These are phyloP conservation scores for Hyaloscypha finlandica DNA, from an alignment of 495 filamentous ascomycete genomes.

Conservation along the genomic window DNA sequence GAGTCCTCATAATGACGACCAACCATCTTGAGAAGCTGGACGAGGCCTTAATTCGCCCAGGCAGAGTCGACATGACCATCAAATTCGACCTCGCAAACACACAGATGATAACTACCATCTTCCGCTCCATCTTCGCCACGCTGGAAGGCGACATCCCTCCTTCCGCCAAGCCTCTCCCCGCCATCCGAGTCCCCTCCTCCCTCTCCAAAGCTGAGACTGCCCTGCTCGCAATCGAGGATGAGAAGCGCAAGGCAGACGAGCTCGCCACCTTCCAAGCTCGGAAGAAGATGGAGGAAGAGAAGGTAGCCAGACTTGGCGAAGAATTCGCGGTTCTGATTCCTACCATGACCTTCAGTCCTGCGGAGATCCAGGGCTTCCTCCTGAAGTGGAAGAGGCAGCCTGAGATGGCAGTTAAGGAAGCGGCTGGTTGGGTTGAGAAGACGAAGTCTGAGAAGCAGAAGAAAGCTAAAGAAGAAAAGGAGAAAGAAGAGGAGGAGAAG, in stretches of 20 bases:
- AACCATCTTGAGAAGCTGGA: conserved; percentile 79
- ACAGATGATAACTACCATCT: conserved; percentile 34
- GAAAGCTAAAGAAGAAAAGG: conserved; percentile 49
- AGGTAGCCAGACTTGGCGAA: conserved; percentile 43
- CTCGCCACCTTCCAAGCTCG: conserved; percentile 37
- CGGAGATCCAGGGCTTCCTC: conserved; percentile 77
- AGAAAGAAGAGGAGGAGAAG: conserved; percentile 43
- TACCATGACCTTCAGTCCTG: conserved; percentile 64
- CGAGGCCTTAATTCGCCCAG: conserved; percentile 72
- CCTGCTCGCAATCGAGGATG: conserved; percentile 4
- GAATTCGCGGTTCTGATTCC: conserved; percentile 66
- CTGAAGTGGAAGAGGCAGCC: conserved; percentile 68
- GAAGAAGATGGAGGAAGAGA: conserved; percentile 38
- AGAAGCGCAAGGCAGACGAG: conserved; percentile 24
- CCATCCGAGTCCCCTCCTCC: neutral
- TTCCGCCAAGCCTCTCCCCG: neutral
- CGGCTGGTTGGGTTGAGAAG: conserved; percentile 57
- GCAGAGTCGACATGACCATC: conserved; percentile 75
- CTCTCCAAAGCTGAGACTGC: conserved; percentile 8
- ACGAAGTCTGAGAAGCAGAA: conserved; percentile 59
- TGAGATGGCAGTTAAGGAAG: conserved; percentile 57
- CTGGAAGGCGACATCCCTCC: conserved; percentile 31
- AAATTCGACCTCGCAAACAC: conserved; percentile 58
- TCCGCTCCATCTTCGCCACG: conserved; percentile 32
- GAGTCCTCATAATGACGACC: conserved; percentile 83